Evolutionary conservation across 208 protist species (phyloP).

Genomic region (Tritrichomonas musculus): DNA sequence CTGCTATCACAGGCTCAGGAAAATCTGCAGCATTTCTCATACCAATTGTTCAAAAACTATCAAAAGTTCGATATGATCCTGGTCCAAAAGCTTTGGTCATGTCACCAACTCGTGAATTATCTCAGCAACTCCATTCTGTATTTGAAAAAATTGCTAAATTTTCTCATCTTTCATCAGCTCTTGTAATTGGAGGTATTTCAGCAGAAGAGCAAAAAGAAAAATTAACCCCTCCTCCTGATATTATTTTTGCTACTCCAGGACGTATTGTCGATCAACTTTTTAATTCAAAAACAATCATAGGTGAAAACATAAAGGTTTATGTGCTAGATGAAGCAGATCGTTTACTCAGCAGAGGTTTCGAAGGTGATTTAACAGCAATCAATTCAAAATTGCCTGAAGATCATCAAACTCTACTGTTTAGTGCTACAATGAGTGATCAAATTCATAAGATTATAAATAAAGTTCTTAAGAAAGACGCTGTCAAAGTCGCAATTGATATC

Average conservation of each 20-base stretch:
- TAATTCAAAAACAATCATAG: conserved; percentile 51
- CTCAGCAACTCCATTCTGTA: conserved; percentile 84
- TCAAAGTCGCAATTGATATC: neutral
- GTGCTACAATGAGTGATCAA: conserved; percentile 91
- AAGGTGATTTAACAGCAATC: conserved; percentile 92
- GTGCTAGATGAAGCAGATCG: conserved; percentile 52
- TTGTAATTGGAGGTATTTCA: conserved; percentile 50
- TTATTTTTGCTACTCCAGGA: conserved; percentile 78
- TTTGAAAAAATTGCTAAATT: conserved; percentile 56
- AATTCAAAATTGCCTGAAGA: conserved; percentile 82
- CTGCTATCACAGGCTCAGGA: conserved; percentile 25
- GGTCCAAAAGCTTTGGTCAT: conserved; percentile 79
- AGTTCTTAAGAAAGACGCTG: neutral
- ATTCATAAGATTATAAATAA: conserved; percentile 31
- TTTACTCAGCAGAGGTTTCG: conserved; percentile 76
- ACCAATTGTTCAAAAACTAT: conserved; percentile 11
- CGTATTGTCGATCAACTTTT: conserved; percentile 89
- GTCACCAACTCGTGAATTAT: conserved; percentile 85
- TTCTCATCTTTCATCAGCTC: conserved; percentile 2
- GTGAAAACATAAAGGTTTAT: conserved; percentile 31
- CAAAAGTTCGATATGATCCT: conserved; percentile 42
- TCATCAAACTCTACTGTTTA: conserved; percentile 96
- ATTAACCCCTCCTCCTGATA: conserved; percentile 49
- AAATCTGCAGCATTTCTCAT: conserved; percentile 31
- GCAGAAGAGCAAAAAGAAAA: conserved; percentile 58